These are phyloP conservation scores for Camelina sativa DNA, from an alignment of 345 rosid species.

Conservation along the genomic window DNA sequence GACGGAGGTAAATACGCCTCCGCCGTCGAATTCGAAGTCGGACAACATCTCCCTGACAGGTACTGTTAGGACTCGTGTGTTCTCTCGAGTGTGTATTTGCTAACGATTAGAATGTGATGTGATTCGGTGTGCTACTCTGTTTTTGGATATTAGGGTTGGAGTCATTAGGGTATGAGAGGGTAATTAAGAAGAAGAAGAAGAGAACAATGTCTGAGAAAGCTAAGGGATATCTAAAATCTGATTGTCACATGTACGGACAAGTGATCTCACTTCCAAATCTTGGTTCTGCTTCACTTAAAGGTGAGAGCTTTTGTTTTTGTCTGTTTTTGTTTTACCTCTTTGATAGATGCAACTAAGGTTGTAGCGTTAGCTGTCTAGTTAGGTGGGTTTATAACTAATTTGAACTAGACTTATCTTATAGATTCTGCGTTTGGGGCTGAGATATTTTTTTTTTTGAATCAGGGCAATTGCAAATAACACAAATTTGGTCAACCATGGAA, in stretches of 20 bases:
- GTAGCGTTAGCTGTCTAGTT: neutral
- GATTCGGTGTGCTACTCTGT: neutral
- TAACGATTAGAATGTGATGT: neutral
- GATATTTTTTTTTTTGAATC: neutral
- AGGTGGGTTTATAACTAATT: neutral
- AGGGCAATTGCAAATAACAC: slow-evolving; percentile 35
- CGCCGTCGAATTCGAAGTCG: slow-evolving; percentile 10
- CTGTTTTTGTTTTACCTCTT: too few species aligned
- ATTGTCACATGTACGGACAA: slow-evolving; percentile 53
- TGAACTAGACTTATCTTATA: neutral
- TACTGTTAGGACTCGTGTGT: neutral
- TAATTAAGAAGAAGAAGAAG: slow-evolving; percentile 36
- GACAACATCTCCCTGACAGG: slow-evolving; percentile 26
- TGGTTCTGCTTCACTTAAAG: slow-evolving; percentile 33
- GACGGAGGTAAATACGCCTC: neutral
- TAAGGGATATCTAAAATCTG: slow-evolving; percentile 54
- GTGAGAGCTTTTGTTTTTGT: slow-evolving; percentile 13
- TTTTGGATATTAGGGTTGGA: slow-evolving; percentile 28
- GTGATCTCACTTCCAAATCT: slow-evolving; percentile 34
- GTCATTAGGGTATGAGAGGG: slow-evolving; percentile 20
- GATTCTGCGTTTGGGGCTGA: neutral
- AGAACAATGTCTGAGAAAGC: slow-evolving; percentile 43
- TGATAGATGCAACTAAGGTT: too few species aligned
- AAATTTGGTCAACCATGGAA: slow-evolving; percentile 30
- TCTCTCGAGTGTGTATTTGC: neutral